Evolutionary conservation across 768 basidiomycete species (phyloP), one percentile per base, ranked within the genome.

Genomic region (Pisolithus tinctorius): DNA sequence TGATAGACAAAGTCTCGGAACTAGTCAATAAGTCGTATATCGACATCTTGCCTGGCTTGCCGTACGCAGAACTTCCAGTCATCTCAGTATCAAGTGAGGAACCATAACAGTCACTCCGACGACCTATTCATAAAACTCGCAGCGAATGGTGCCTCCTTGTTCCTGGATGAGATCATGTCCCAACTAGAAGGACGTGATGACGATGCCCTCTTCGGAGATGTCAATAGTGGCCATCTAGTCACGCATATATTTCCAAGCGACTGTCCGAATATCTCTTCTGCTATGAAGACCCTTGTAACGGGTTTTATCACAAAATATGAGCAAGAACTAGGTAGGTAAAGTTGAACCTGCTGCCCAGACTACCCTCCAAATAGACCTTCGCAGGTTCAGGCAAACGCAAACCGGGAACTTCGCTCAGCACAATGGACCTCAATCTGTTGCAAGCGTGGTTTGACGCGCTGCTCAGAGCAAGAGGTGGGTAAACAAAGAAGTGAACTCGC

Each of bases 401-500:
- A 52, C 60, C 77, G 0, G 57, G 75, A 1, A 69, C 72, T 0
- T 81, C 83, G 0, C 63, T 86, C 29, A 81, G 83, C 3, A 73
- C 64, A 37, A 80, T 79, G 58, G 86, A 90, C 60, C 79, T 91
- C 37, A 70, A 69, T 46, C 63, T 79, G 23, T 74, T 91, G 8
- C 66, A 71, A 44, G 74, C 74, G 11, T 88, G 85, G 85, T 82
- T 83, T 55, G 62, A 70, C 29, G 70, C 74, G 14, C 55, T 75
- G 27, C 60, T 66, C 11, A 61, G 69, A 20, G 53, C 61, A 1
- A 68, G 70, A 61, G 71, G 79, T 77, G 63, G 17, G 56, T 31
- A 26, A 17, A 38, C 16, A n/a, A n/a, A 34, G 49, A n/a, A 26
- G 9, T 44, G 16, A 8, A 13, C 10, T 9, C 23, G 3, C 37